These are phyloP conservation scores for Prillingera fragicola DNA, from an alignment of 1,284 basidiomycete genomes.

Conservation along the genomic window DNA sequence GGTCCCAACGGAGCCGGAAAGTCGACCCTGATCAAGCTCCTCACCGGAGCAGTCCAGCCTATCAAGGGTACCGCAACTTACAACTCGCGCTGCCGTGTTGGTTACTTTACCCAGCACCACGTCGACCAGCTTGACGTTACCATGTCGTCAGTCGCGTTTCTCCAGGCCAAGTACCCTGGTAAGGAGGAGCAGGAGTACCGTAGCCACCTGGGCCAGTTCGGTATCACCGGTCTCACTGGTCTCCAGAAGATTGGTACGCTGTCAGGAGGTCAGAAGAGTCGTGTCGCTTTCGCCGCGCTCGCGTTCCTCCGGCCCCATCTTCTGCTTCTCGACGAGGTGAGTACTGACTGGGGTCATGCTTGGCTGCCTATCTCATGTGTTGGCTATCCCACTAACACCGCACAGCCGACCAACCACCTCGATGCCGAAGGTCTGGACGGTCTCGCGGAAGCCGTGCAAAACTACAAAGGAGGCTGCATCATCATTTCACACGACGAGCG, in stretches of 20 bases:
- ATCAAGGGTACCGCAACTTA: conserved; percentile 74
- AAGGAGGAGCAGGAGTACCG: conserved; percentile 96
- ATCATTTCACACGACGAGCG: conserved; percentile 89
- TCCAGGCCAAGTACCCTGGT: conserved; percentile 86
- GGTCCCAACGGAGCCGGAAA: conserved; percentile 60
- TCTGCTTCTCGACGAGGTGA: conserved; percentile 78
- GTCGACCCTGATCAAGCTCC: conserved; percentile 69
- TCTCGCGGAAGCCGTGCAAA: conserved; percentile 76
- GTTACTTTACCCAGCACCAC: conserved; percentile 97
- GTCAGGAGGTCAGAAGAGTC: conserved; percentile 88
- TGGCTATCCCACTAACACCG: conserved; percentile 1
- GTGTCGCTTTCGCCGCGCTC: conserved; percentile 91
- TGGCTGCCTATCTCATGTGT: not conserved
- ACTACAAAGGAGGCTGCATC: conserved; percentile 86
- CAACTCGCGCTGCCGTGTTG: conserved; percentile 83
- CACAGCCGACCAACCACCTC: conserved; percentile 90
- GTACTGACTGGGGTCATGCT: conserved; percentile 19
- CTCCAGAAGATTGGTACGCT: conserved; percentile 53
- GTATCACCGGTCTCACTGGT: conserved; percentile 94
- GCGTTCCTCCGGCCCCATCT: conserved; percentile 84
- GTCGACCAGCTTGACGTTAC: conserved; percentile 83
- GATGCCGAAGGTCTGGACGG: conserved; percentile 93
- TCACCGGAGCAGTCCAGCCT: conserved; percentile 85
- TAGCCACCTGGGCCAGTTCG: conserved; percentile 91
- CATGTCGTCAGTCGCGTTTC: conserved; percentile 85